Evolutionary conservation across 208 protist genomes (phyloP), one percentile per base, ranked within the genome.

Genomic region (Blastocrithidia nonstop): DNA sequence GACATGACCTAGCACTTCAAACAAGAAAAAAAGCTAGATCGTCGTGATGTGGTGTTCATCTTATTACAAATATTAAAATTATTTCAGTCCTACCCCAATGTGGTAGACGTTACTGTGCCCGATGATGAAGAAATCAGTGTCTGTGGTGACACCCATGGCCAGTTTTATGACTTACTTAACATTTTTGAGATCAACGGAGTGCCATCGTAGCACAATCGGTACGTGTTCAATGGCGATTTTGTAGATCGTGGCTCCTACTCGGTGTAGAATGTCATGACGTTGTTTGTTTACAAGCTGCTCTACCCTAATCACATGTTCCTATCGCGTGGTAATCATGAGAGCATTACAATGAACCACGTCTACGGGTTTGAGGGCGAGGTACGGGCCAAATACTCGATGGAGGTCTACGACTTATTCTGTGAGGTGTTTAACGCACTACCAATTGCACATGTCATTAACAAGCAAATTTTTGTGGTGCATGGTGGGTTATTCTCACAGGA

Each of bases 311-410:
- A 92, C 60, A 76, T 98, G 53, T 94, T 91, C 71, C 48, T 98
- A 13, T 88, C 92, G 6, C 80, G 93, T 22, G 95, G 94, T 16
- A 98, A 98, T 72, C 97, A 99, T 68, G 97, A 98, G 54, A 78
- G 85, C 4, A 27, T 79, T 4, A 64, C 81, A 16, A 93, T 98
- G 88, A 99, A 98, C 65, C 82, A 86, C 45, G 82, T 98, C 45
- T 99, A 98, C 51, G 97, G 96, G 27, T 99, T 99, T 61, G 88
- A 98, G 49, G 96, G 95, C 22, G 96, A 99, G 65, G 91, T 98
- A 15, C 80, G 83, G 27, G 67, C 77, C 44, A 99, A 99, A 66
- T 97, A 95, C 66, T 69, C 77, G 35, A 61, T 55, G 11, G 73
- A 86, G 45, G 55, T 97, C 27, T 97, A 93, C 50, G 61, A 88